These are phyloP conservation scores for Elsinoe necatrix DNA, from an alignment of 2,329 filamentous ascomycete species.

Conservation along the genomic window DNA sequence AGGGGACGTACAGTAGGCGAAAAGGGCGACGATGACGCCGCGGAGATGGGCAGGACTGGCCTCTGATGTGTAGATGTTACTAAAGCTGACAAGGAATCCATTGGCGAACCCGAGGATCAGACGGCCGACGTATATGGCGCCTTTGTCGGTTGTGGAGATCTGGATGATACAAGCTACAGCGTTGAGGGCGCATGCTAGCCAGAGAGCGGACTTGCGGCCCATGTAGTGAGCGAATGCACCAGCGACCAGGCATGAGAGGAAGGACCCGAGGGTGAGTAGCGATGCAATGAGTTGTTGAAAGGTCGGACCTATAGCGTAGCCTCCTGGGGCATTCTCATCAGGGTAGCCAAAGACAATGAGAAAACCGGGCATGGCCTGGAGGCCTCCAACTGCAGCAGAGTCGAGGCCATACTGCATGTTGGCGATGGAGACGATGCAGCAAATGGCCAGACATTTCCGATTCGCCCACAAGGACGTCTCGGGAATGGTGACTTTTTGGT, in stretches of 20 bases:
- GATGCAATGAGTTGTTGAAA: constrained; percentile 37
- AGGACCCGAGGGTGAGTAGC: constrained; percentile 38
- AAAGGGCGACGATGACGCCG: constrained; percentile 43
- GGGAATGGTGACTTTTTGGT: constrained; percentile 6
- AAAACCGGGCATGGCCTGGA: constrained; percentile 45
- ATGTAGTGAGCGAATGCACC: constrained; percentile 35
- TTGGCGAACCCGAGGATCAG: constrained; percentile 49
- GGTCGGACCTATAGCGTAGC: constrained; percentile 36
- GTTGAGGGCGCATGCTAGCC: constrained; percentile 40
- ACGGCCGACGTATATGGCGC: constrained; percentile 46
- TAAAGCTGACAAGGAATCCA: constrained; percentile 42
- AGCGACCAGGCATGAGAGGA: constrained; percentile 33
- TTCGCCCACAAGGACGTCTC: constrained; percentile 29
- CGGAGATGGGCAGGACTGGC: constrained; percentile 39
- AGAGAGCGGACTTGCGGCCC: constrained; percentile 38
- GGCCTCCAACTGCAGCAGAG: constrained; percentile 43
- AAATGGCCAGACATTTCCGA: constrained; percentile 41
- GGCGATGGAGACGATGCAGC: constrained; percentile 40
- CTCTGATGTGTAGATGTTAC: constrained; percentile 41
- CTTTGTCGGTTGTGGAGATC: constrained; percentile 48
- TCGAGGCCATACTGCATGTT: constrained; percentile 46
- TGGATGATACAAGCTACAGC: constrained; percentile 47
- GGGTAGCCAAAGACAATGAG: constrained; percentile 44
- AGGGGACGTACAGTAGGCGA: constrained; percentile 41
- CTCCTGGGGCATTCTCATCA: constrained; percentile 29